Percentiles rank a stretch among this genome's conserved stretches.
These are phyloP conservation scores for Lunasporangiospora selenospora DNA, from an alignment of 192 early-diverging fungal genomes.

Conservation along the genomic window DNA sequence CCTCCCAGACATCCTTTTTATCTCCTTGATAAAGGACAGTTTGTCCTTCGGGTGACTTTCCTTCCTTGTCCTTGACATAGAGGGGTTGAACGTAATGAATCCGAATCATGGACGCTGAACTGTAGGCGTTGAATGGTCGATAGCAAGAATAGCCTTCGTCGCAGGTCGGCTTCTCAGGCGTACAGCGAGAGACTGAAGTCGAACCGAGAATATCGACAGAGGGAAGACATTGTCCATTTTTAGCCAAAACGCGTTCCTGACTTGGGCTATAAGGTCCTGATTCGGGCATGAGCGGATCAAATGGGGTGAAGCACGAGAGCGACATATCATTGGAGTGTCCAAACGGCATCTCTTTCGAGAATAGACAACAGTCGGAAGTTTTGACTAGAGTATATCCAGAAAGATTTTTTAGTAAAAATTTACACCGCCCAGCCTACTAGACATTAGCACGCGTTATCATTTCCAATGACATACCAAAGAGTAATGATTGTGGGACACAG, in stretches of 20 bases:
- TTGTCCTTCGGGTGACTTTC: slow-evolving; percentile 28
- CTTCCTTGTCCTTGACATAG: slow-evolving; percentile 30
- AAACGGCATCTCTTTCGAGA: slow-evolving; percentile 58
- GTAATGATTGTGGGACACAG: slow-evolving; percentile 31
- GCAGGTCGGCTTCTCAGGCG: slow-evolving; percentile 27
- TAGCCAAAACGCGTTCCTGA: slow-evolving; percentile 12
- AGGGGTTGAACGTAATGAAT: slow-evolving; percentile 57
- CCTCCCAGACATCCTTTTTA: slow-evolving; percentile 74
- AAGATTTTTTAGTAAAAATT: too few species aligned
- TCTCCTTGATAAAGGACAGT: slow-evolving; percentile 70
- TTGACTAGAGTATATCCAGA: slow-evolving; percentile 15
- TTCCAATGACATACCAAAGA: slow-evolving; percentile 22
- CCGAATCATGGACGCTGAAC: slow-evolving; percentile 55
- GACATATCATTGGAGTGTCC: slow-evolving; percentile 52
- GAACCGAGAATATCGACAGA: slow-evolving; percentile 48
- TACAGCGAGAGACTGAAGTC: slow-evolving; percentile 45
- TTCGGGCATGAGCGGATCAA: slow-evolving; percentile 18
- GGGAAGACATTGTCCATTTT: slow-evolving; percentile 41
- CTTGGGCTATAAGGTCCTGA: slow-evolving; percentile 7
- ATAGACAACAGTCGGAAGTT: slow-evolving; percentile 62
- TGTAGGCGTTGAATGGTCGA: slow-evolving; percentile 61
- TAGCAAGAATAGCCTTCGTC: slow-evolving; percentile 44
- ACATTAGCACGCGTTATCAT: too few species aligned
- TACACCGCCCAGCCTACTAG: too few species aligned
- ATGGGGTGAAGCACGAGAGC: slow-evolving; percentile 59